These are phyloP conservation scores for Parachaetomium inaequale DNA, from an alignment of 495 filamentous ascomycete species.

Conservation along the genomic window DNA sequence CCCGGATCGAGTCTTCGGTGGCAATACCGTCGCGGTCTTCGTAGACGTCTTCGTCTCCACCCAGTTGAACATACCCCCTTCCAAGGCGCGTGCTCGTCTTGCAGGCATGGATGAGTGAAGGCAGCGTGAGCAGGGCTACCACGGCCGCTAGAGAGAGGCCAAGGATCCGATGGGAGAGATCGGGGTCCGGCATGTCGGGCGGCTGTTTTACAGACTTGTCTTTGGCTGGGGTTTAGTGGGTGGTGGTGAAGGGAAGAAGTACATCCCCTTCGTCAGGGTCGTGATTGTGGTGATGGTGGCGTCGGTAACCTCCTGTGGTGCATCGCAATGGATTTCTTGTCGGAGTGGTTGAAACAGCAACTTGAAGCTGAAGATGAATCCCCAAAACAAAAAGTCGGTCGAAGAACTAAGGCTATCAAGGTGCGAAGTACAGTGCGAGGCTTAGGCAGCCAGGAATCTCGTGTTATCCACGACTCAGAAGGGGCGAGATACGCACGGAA, in stretches of 20 bases:
- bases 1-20: conserved; percentile 46
- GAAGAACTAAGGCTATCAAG: neutral
- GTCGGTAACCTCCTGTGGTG: neutral
- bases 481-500: neutral
- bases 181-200: conserved; percentile 16
- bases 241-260: neutral
- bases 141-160: conserved; percentile 6
- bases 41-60: conserved; percentile 31
- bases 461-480: neutral
- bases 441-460: neutral
- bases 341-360: neutral
- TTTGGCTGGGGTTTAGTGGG: conserved; percentile 3
- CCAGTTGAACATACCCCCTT: conserved; percentile 2
- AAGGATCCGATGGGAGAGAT: conserved; percentile 9
- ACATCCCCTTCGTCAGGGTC: conserved; percentile 4
- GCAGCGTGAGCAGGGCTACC: conserved; percentile 18
- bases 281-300: conserved; percentile 9
- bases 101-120: conserved; percentile 7
- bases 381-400: neutral
- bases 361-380: neutral
- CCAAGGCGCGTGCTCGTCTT: neutral
- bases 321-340: conserved; percentile 6
- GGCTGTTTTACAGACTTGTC: neutral
- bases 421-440: conserved; percentile 10
- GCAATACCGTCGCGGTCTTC: conserved; percentile 53